Evolutionary conservation across 352 stramenopile genomes (phyloP).

Genomic region (Phytophthora palmivora): DNA sequence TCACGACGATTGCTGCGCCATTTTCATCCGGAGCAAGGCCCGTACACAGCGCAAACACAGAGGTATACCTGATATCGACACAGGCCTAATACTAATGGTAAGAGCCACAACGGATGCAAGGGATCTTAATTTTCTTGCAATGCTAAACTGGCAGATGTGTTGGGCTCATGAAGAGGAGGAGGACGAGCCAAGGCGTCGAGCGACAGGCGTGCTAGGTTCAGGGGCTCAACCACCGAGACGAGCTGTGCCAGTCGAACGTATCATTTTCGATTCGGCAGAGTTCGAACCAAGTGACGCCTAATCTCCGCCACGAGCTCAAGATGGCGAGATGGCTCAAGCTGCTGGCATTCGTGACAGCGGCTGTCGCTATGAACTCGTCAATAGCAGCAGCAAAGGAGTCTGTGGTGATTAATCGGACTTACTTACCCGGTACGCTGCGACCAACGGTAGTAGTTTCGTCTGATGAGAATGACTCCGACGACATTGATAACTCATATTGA

Average conservation of each 20-base stretch:
- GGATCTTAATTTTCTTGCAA: constrained; percentile 17
- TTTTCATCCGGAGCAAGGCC: not conserved
- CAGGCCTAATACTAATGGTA: not conserved
- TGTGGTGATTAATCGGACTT: constrained; percentile 6
- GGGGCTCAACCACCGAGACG: constrained; percentile 23
- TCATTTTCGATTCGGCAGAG: constrained; percentile 29
- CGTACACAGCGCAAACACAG: constrained; percentile 4
- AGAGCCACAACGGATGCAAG: not conserved
- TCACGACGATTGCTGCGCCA: not conserved
- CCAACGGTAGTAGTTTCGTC: constrained; percentile 8
- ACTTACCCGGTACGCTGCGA: not conserved
- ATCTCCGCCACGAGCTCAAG: not conserved
- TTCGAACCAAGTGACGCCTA: constrained; percentile 1
- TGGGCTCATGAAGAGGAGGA: constrained; percentile 20
- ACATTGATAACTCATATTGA: constrained; percentile 1
- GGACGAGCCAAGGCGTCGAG: constrained; percentile 7
- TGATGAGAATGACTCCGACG: constrained; percentile 6
- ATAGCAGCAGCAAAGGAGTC: not conserved
- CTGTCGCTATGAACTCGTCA: not conserved
- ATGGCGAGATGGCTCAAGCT: constrained; percentile 27
- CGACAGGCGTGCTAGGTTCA: constrained; percentile 16
- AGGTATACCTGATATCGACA: constrained; percentile 3
- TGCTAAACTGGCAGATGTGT: constrained; percentile 18
- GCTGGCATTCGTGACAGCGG: constrained; percentile 12
- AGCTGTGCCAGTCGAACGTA: constrained; percentile 23